These are phyloP conservation scores for Mycena haematopus DNA, from an alignment of 768 basidiomycete species.

Conservation along the genomic window DNA sequence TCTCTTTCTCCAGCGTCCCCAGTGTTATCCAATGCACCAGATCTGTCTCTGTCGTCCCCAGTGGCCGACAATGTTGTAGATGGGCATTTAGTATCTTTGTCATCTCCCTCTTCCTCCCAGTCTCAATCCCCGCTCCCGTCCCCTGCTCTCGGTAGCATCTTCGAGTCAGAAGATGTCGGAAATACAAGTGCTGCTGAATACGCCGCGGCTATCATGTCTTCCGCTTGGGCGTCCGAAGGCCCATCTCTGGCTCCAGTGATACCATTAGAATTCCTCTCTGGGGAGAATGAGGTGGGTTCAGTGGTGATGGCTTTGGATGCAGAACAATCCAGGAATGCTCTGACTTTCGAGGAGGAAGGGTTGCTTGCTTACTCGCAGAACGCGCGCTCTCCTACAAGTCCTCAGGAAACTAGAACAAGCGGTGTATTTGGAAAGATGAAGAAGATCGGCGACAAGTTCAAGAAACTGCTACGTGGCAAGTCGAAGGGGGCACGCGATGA, in stretches of 20 bases:
- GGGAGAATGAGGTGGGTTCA: constrained; percentile 1
- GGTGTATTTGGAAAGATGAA: constrained; percentile 34
- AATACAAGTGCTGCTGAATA: constrained; percentile 40
- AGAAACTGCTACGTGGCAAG: constrained; percentile 33
- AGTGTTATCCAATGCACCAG: constrained; percentile 19
- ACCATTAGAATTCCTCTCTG: constrained; percentile 11
- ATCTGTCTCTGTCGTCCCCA: constrained; percentile 24
- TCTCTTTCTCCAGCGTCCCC: constrained; percentile 27
- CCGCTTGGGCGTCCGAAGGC: constrained; percentile 38
- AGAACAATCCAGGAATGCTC: neutral
- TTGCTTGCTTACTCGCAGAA: constrained; percentile 11
- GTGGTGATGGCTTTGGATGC: neutral
- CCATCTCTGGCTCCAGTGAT: constrained; percentile 22
- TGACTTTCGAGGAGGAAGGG: constrained; percentile 8
- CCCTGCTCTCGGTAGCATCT: constrained; percentile 26
- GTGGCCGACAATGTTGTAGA: neutral
- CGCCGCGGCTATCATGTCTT: constrained; percentile 42
- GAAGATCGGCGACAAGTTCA: constrained; percentile 37
- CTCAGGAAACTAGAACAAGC: constrained; percentile 10
- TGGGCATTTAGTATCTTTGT: constrained; percentile 29
- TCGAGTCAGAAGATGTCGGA: constrained; percentile 13
- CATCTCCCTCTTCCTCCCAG: constrained; percentile 27
- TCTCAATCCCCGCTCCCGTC: constrained; percentile 31
- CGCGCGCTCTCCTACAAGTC: constrained; percentile 7
- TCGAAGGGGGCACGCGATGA: constrained; percentile 3